A percentile compares a stretch with the other conserved stretches of the same genome.
Conservation (phyloP, 1,284 basidiomycete species). For the Naganishia liquefaciens region DNA sequence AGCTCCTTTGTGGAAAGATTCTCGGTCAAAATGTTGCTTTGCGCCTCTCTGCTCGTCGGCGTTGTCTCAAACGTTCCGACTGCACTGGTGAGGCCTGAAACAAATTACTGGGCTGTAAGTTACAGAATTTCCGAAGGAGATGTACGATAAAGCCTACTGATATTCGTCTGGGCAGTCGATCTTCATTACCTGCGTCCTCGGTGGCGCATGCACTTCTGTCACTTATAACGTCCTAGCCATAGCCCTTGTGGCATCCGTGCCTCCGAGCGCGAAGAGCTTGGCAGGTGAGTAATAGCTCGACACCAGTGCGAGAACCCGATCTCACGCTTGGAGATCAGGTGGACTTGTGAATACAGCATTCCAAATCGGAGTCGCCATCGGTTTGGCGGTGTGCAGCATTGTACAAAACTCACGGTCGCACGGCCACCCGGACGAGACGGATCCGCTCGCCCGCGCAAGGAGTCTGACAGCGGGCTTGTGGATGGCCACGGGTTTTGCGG, state of each 20-base stretch:
- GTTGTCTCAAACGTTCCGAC: conserved; percentile 9
- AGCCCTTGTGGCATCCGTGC: background rate
- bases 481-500: conserved; percentile 19
- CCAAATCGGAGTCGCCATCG: conserved; percentile 13
- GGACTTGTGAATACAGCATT: conserved; percentile 17
- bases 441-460: conserved; percentile 1
- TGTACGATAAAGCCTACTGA: background rate
- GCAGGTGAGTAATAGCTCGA: background rate
- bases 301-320: background rate
- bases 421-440: conserved; percentile 1
- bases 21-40: conserved; percentile 8
- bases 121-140: background rate
- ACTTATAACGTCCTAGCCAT: background rate
- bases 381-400: conserved; percentile 16
- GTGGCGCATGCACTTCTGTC: background rate
- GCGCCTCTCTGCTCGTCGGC: background rate
- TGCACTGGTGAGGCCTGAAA: conserved; percentile 3
- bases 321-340: background rate
- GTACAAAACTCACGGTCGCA: conserved; percentile 9
- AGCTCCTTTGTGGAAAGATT: conserved; percentile 16
- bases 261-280: background rate
- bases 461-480: conserved; percentile 10
- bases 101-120: conserved; percentile 17
- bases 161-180: background rate
- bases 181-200: background rate